Evolutionary conservation across 73 alveolate species (phyloP), one percentile per base, ranked within the genome.

Genomic region (Strombidium stylifer): DNA sequence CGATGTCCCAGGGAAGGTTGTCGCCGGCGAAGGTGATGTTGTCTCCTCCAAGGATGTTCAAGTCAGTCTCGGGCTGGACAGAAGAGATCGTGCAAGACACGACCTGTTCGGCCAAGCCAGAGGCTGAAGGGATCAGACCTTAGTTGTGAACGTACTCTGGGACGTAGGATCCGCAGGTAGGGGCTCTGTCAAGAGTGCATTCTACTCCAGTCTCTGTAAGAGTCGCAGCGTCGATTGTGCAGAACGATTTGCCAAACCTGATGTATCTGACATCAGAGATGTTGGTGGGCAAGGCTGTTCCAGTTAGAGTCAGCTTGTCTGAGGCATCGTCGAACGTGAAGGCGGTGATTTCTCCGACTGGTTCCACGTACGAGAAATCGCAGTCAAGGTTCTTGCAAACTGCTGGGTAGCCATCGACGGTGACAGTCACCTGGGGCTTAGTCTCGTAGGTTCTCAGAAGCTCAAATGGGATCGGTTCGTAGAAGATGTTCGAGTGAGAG

Each of bases 391-490:
- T 25, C 8, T 5, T 41, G 45, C 73, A 59, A 5, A 59, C 73
- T 20, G 73, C 73, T 21, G 57, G 60, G 26, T 37, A 20, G 26
- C 49, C 47, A 41, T 59, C 73, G 8, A 59, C 73, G 11, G 49
- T 18, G 16, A 59, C 46, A 20, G 2, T 20, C 11, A 59, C 60
- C 8, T 19, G 40, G 3, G 73, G 73, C 31, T 36, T 59, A 5
- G 58, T 59, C 47, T 59, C 73, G 3, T 18, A 32, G 26, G 48
- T 25, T 15, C 23, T 1, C 7, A 59, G 28, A 40, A 59, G 40
- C 30, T 59, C 73, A 59, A 59, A 59, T 20, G 73, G 73, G 14
- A 59, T 23, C 4, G 73, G 73, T 32, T 59, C 73, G 35, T 59
- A 59, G 31, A 59, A 40, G 2, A 59, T 3, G 34, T 41, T 59